Percentiles rank a stretch among this genome's conserved stretches.
These are phyloP conservation scores for Agaricus bisporus DNA, from an alignment of 768 basidiomycete species.

Conservation along the genomic window DNA sequence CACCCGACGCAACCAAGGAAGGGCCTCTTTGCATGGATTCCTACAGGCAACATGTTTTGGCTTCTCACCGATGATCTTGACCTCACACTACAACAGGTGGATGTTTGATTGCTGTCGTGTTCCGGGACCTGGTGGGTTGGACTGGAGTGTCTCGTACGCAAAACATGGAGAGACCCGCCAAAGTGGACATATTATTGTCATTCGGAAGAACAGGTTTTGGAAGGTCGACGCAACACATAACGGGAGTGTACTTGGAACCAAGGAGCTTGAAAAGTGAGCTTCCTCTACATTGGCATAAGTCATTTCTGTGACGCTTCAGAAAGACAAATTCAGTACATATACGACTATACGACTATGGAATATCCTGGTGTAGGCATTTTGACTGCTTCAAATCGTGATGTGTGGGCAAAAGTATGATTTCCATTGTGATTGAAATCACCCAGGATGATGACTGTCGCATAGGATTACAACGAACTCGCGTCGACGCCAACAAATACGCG, in stretches of 20 bases:
- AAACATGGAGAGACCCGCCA: conserved; percentile 48
- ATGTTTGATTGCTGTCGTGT: conserved; percentile 90
- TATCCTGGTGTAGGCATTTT: conserved; percentile 76
- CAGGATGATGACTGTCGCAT: not conserved
- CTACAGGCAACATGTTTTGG: conserved; percentile 46
- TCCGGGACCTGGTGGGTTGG: conserved; percentile 65
- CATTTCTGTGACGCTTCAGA: not conserved
- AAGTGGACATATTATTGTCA: conserved; percentile 75
- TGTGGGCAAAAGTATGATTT: conserved; percentile 73
- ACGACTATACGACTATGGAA: conserved; percentile 52
- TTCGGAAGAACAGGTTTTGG: conserved; percentile 85
- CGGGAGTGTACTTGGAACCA: conserved; percentile 54
- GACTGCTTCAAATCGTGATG: conserved; percentile 74
- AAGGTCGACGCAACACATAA: conserved; percentile 58
- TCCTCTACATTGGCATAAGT: not conserved
- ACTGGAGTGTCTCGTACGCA: conserved; percentile 73
- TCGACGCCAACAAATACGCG: conserved; percentile 54
- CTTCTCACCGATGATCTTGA: not conserved
- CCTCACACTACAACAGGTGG: conserved; percentile 45
- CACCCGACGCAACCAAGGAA: conserved; percentile 63
- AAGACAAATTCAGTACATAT: conserved; percentile 71
- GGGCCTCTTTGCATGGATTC: conserved; percentile 82
- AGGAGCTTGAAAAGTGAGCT: conserved; percentile 58
- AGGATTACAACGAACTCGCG: conserved; percentile 64
- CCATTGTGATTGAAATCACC: not conserved